Percentiles rank a stretch among this genome's conserved stretches.
These are phyloP conservation scores for Rubia yunnanensis DNA, from an alignment of 257 asterid species.

Conservation along the genomic window DNA sequence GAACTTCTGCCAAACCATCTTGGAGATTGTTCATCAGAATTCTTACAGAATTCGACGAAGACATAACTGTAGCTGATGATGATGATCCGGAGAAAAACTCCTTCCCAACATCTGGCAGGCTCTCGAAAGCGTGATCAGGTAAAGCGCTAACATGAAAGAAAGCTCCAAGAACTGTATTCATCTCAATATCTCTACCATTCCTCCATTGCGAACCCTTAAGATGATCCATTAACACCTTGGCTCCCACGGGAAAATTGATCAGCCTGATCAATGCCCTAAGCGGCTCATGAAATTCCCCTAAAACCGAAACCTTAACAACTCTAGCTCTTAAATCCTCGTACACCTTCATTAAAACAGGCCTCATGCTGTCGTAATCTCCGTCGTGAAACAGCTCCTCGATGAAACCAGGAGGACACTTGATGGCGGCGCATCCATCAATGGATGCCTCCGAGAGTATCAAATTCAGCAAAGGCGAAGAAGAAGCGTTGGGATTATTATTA, in stretches of 20 bases:
- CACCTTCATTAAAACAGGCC: constrained; percentile 61
- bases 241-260: constrained; percentile 69
- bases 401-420: constrained; percentile 55
- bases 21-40: constrained; percentile 70
- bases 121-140: constrained; percentile 74
- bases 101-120: constrained; percentile 86
- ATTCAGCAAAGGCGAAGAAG: constrained; percentile 56
- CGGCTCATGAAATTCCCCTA: constrained; percentile 90
- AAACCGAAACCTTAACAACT: constrained; percentile 69
- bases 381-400: constrained; percentile 67
- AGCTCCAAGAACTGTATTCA: constrained; percentile 88
- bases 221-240: constrained; percentile 72
- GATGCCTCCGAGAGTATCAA: constrained; percentile 61
- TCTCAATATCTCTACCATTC: constrained; percentile 91
- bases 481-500: constrained; percentile 26
- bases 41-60: constrained; percentile 73
- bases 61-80: constrained; percentile 73
- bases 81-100: constrained; percentile 84
- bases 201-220: constrained; percentile 79
- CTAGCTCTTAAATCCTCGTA: constrained; percentile 90
- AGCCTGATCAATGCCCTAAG: constrained; percentile 55
- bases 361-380: constrained; percentile 76
- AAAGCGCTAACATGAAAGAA: constrained; percentile 95
- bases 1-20: constrained; percentile 68
- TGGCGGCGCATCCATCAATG: constrained; percentile 47